phyloP scores from a whole-genome alignment of 2,329 filamentous ascomycete genomes.

The Verticillium nonalfalfae region DNA sequence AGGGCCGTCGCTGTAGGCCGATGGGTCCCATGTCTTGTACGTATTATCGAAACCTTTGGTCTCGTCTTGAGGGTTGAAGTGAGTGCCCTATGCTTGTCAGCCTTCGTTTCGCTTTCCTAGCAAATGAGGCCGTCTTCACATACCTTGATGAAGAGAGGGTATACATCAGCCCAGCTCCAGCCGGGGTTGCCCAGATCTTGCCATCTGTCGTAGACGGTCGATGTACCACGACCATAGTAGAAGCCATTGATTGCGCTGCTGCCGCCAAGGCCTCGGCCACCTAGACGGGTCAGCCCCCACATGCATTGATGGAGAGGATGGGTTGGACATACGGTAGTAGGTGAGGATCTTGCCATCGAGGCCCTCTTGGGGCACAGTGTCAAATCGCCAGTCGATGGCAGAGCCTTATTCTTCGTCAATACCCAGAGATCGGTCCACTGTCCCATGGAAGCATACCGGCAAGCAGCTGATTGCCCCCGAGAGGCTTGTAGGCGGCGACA shows the following conservation, averaged over 20 bases:
- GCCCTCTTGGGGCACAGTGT: conserved; percentile 14
- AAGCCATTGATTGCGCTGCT: conserved; percentile 24
- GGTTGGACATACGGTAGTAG: conserved; percentile 14
- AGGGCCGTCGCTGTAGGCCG: conserved; percentile 17
- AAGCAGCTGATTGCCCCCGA: conserved; percentile 17
- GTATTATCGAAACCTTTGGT: conserved; percentile 15
- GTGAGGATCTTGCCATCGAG: conserved; percentile 21
- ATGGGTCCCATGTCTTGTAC: conserved; percentile 18
- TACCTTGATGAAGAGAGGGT: conserved; percentile 16
- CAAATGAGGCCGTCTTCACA: too few relatives aligned
- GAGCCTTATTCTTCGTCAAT: conserved; percentile 4
- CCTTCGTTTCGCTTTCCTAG: neutral
- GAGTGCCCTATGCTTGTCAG: conserved; percentile 9
- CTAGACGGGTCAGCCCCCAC: neutral
- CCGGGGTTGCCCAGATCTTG: conserved; percentile 21
- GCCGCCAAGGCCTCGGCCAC: conserved; percentile 21
- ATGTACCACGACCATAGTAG: conserved; percentile 21
- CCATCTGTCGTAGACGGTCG: conserved; percentile 23
- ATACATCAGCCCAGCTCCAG: conserved; percentile 21
- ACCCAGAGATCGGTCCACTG: neutral
- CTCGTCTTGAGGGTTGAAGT: conserved; percentile 16
- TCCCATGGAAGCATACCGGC: conserved; percentile 3
- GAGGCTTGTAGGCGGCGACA: conserved; percentile 15
- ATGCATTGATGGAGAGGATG: neutral
- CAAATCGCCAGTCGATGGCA: conserved; percentile 17